phyloP scores from a whole-genome alignment of 768 basidiomycete species.

The Hericium coralloides region DNA sequence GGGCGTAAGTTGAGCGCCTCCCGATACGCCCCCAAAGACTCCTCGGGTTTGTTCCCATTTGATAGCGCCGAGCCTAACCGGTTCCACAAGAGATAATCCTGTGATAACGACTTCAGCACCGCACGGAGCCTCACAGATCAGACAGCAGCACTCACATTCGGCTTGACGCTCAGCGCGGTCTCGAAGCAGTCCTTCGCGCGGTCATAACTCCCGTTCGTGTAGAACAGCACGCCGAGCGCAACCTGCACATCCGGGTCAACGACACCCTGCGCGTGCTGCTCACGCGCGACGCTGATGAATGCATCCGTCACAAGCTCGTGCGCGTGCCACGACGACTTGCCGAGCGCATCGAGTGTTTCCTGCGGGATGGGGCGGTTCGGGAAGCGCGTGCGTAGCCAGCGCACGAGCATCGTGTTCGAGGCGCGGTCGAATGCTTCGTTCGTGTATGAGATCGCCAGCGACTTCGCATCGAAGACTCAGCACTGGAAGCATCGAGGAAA shows the following conservation, averaged over 20 bases:
- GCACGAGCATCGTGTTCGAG: conserved; percentile 76
- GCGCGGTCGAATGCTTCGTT: conserved; percentile 89
- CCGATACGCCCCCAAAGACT: conserved; percentile 83
- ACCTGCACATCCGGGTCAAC: conserved; percentile 90
- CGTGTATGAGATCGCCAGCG: conserved; percentile 91
- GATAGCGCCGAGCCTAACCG: conserved; percentile 89
- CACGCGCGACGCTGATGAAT: conserved; percentile 75
- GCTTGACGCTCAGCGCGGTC: conserved; percentile 70
- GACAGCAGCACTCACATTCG: conserved; percentile 39
- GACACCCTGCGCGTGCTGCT: conserved; percentile 64
- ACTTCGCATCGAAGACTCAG: conserved; percentile 36
- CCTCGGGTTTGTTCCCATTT: conserved; percentile 91
- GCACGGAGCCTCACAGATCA: not conserved
- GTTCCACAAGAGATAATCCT: conserved; percentile 97
- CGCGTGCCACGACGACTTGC: conserved; percentile 70
- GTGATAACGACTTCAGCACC: not conserved
- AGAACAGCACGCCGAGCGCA: conserved; percentile 88
- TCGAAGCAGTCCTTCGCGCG: conserved; percentile 93
- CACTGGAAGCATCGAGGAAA: not conserved
- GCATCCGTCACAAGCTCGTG: conserved; percentile 72
- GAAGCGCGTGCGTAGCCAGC: conserved; percentile 69
- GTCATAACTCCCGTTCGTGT: conserved; percentile 79
- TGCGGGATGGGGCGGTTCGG: conserved; percentile 46
- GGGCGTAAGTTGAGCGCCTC: conserved; percentile 86
- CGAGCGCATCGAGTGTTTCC: conserved; percentile 43